A percentile compares a stretch with the other conserved stretches of the same genome.
Conservation (phyloP, 805 yeast genomes). For the Clavispora asparagi region DNA sequence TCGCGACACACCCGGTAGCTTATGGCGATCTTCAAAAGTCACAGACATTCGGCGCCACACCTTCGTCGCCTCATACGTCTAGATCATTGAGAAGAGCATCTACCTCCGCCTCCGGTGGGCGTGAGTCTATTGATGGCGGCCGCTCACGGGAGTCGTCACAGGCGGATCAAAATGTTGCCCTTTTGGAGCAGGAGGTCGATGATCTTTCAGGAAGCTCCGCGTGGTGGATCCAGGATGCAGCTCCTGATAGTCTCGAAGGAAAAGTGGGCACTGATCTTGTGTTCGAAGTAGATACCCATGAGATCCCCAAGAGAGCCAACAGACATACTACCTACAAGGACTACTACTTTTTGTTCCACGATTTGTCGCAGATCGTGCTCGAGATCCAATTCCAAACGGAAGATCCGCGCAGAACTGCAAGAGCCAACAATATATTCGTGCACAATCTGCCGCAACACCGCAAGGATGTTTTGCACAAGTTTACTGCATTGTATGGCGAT, state of each 20-base stretch:
- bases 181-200: conserved; percentile 26
- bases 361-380: conserved; percentile 61
- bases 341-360: conserved; percentile 67
- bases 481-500: conserved; percentile 48
- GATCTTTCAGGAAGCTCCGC: conserved; percentile 23
- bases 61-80: conserved; percentile 5
- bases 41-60: background rate
- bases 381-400: conserved; percentile 51
- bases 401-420: conserved; percentile 50
- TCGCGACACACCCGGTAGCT: background rate
- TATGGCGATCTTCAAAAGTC: background rate
- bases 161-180: conserved; percentile 22
- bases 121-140: conserved; percentile 14
- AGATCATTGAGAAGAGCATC: conserved; percentile 13
- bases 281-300: conserved; percentile 61
- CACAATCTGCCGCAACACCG: conserved; percentile 41
- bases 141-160: conserved; percentile 17
- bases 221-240: conserved; percentile 67
- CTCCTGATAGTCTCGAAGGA: conserved; percentile 49
- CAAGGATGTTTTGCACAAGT: conserved; percentile 45
- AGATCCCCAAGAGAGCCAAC: conserved; percentile 53
- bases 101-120: background rate
- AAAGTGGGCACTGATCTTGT: conserved; percentile 45
- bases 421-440: conserved; percentile 21
- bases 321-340: conserved; percentile 48